Evolutionary conservation across 106 monocot genomes (phyloP), one percentile per base, ranked within the genome.

Genomic region (Chionographis japonica): DNA sequence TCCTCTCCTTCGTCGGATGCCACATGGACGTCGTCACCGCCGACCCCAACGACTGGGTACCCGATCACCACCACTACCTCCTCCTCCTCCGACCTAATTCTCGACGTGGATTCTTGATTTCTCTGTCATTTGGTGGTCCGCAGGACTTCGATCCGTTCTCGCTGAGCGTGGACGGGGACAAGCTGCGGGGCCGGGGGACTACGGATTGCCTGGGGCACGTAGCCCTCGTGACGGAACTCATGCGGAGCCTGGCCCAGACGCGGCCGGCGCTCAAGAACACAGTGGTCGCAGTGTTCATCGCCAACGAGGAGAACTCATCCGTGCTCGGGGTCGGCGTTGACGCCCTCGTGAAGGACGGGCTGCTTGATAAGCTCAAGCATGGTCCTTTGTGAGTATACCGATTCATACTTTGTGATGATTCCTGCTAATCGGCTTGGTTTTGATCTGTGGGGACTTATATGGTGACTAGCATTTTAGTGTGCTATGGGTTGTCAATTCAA

Each of bases 11-110:
- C 74, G 92, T 97, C 16, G 97, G 97, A 11, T 86, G 87, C 74
- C 97, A 92, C 78, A 97, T 97, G 97, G 97, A 97, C 64, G 97
- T 97, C 71, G 92, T 97, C 73, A 70, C 89, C 12, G 97, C 89
- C 68, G 70, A 97, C 62, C 92, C 97, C 64, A 4, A 52, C 27
- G 78, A 78, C 17, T 97, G 95, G 95, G 95, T 95, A 50, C 2
- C 59, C 49, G 19, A 7, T 14, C 9, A 15, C 49, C 50, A 19
- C 4, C 4, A 65, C 15, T 14, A 11, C 8, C 43, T 27, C 1
- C 37, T 59, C 19, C 2, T 12, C 12, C 41, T 16, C 37, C 1
- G 16, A 42, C 12, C 36, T 37, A 6, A 36, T 78, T 53, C 10
- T 54, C 49, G 2, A 3, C 14, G 9, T 38, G 35, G 12, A 40